These are phyloP conservation scores for Aspergillus cavernicola DNA, from an alignment of 495 filamentous ascomycete genomes.

Conservation along the genomic window DNA sequence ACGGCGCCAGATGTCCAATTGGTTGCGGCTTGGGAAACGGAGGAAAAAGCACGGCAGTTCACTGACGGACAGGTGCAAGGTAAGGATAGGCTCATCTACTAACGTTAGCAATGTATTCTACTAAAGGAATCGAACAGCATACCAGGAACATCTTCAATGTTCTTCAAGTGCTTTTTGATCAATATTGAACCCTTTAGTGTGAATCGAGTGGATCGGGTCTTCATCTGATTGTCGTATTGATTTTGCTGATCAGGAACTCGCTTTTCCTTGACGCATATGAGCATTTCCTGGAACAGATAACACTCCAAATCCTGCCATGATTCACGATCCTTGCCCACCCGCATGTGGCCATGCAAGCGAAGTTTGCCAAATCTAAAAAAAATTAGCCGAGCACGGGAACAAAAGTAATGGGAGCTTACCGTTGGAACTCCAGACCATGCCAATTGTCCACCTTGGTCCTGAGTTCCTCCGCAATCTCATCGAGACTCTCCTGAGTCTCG, in stretches of 20 bases:
- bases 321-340: conserved; percentile 92
- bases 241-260: conserved; percentile 57
- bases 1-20: conserved; percentile 89
- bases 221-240: conserved; percentile 50
- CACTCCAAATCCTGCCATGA: conserved; percentile 99
- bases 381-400: conserved; percentile 7
- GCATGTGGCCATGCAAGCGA: conserved; percentile 83
- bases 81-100: conserved; percentile 77
- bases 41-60: conserved; percentile 98
- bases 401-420: conserved; percentile 46
- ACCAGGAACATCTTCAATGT: conserved; percentile 68
- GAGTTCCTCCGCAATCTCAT: conserved; percentile 83
- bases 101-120: conserved; percentile 1
- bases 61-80: conserved; percentile 84
- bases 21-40: conserved; percentile 77
- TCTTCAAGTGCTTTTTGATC: conserved; percentile 96
- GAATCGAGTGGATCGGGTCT: conserved; percentile 67
- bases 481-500: conserved; percentile 63
- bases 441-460: conserved; percentile 90
- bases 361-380: conserved; percentile 80
- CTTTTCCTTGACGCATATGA: conserved; percentile 99
- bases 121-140: conserved; percentile 6
- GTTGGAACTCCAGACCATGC: conserved; percentile 94
- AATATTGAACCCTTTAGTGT: conserved; percentile 96
- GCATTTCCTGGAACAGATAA: conserved; percentile 97